A percentile compares a stretch with the other conserved stretches of the same genome.
phyloP scores from a whole-genome alignment of 2,329 filamentous ascomycete species.

The Cercospora berteroae region DNA sequence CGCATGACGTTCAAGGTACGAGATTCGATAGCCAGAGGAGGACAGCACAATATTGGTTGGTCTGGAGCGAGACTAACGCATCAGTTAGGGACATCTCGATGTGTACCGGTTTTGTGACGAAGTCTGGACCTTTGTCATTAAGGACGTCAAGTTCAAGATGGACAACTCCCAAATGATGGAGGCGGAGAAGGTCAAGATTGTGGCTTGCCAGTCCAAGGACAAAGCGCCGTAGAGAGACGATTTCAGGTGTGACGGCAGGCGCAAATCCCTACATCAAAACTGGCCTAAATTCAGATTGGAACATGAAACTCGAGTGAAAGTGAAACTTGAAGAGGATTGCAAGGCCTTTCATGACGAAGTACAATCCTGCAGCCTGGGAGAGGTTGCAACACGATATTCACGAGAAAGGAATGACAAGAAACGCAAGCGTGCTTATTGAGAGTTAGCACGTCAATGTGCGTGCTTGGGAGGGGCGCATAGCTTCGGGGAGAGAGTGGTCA shows the following conservation, averaged over 20 bases:
- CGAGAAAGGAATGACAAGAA: neutral
- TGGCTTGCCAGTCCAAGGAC: slow-evolving; percentile 88
- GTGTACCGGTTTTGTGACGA: slow-evolving; percentile 99
- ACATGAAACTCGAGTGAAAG: neutral
- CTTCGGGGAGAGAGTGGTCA: neutral
- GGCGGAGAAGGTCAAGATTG: slow-evolving; percentile 96
- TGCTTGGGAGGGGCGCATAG: neutral
- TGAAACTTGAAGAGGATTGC: neutral
- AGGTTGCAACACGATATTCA: neutral
- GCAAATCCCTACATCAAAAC: neutral
- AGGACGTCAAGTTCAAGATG: slow-evolving; percentile 98
- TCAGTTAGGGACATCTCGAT: slow-evolving; percentile 71
- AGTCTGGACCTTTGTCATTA: slow-evolving; percentile 99
- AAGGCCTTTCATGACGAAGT: neutral
- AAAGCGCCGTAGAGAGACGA: slow-evolving; percentile 51
- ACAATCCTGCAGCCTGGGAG: neutral
- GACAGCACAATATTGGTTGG: slow-evolving; percentile 20
- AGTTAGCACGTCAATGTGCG: neutral
- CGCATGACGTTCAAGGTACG: slow-evolving; percentile 80
- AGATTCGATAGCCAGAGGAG: slow-evolving; percentile 46
- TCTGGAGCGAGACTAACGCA: slow-evolving; percentile 47
- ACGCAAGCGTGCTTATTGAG: neutral
- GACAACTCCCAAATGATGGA: slow-evolving; percentile 68
- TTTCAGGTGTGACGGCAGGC: neutral
- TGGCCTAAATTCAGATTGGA: neutral